phyloP scores from a whole-genome alignment of 2,329 filamentous ascomycete species.

The Calonectria montana region DNA sequence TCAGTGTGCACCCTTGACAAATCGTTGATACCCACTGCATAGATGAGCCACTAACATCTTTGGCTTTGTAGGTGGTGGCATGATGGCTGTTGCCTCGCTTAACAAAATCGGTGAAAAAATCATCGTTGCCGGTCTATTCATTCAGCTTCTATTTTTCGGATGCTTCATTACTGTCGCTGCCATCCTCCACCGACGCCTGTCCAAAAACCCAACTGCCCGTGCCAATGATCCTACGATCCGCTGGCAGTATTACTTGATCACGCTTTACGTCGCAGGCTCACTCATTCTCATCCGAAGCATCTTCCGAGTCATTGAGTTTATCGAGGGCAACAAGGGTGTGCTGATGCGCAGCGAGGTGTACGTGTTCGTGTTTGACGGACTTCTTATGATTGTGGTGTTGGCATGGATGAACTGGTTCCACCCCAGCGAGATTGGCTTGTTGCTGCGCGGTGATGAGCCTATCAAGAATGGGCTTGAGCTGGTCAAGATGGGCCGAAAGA shows the following conservation, averaged over 20 bases:
- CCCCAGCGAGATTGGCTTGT: constrained; percentile 42
- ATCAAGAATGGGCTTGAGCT: constrained; percentile 40
- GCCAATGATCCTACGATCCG: constrained; percentile 36
- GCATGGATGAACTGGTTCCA: constrained; percentile 46
- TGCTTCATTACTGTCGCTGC: constrained; percentile 61
- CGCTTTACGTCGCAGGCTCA: constrained; percentile 40
- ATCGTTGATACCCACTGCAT: background rate
- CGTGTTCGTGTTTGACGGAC: constrained; percentile 52
- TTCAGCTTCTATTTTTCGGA: constrained; percentile 67
- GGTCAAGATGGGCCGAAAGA: constrained; percentile 22
- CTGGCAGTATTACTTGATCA: constrained; percentile 46
- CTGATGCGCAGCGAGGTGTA: constrained; percentile 49
- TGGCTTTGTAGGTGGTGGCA: constrained; percentile 34
- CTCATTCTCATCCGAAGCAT: constrained; percentile 56
- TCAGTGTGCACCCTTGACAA: constrained; percentile 2
- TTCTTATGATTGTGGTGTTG: constrained; percentile 48
- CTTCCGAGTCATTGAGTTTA: constrained; percentile 57
- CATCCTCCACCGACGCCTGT: constrained; percentile 56
- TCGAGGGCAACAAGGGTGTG: constrained; percentile 47
- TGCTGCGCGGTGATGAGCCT: constrained; percentile 35
- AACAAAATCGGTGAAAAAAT: constrained; percentile 56
- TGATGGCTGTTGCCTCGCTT: constrained; percentile 35
- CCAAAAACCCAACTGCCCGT: constrained; percentile 20
- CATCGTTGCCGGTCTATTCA: constrained; percentile 62
- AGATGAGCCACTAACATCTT: background rate